These are phyloP conservation scores for Boletus rex-veris DNA, from an alignment of 768 basidiomycete genomes.

Conservation along the genomic window DNA sequence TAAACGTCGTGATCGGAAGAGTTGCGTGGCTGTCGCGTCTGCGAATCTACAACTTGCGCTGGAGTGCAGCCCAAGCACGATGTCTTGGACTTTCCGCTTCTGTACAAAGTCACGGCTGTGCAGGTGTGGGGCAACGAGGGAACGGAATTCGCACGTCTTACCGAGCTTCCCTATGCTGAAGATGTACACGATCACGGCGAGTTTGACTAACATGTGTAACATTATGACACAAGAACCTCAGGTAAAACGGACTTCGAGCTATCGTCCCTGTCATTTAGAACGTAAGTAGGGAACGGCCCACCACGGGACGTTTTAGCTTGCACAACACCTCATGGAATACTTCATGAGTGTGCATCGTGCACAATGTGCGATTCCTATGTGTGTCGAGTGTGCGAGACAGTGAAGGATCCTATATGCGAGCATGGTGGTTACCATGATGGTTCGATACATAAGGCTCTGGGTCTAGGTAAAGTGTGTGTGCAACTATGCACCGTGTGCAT, in stretches of 20 bases:
- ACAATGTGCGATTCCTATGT: neutral
- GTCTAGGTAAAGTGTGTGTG: neutral
- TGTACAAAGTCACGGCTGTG: constrained; percentile 8
- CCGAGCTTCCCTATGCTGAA: neutral
- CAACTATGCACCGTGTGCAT: neutral
- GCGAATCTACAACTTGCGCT: neutral
- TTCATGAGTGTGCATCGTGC: neutral
- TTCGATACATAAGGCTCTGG: neutral
- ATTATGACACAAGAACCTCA: neutral
- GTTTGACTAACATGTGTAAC: constrained; percentile 1
- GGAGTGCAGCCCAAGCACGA: neutral
- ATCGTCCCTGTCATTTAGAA: neutral
- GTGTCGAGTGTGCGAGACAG: neutral
- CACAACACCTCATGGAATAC: neutral
- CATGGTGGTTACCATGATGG: constrained; percentile 8
- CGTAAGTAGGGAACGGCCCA: constrained; percentile 4
- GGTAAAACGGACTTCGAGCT: neutral
- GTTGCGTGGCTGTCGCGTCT: constrained; percentile 7
- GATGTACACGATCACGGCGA: neutral
- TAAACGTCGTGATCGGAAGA: neutral
- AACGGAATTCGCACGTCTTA: constrained; percentile 11
- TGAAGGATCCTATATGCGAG: neutral
- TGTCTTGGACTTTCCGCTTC: neutral
- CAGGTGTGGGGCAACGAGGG: constrained; percentile 17
- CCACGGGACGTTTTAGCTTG: neutral